Percentiles rank a stretch among this genome's conserved stretches.
phyloP scores from a whole-genome alignment of 163 green algal species.

The Volvox carteri region DNA sequence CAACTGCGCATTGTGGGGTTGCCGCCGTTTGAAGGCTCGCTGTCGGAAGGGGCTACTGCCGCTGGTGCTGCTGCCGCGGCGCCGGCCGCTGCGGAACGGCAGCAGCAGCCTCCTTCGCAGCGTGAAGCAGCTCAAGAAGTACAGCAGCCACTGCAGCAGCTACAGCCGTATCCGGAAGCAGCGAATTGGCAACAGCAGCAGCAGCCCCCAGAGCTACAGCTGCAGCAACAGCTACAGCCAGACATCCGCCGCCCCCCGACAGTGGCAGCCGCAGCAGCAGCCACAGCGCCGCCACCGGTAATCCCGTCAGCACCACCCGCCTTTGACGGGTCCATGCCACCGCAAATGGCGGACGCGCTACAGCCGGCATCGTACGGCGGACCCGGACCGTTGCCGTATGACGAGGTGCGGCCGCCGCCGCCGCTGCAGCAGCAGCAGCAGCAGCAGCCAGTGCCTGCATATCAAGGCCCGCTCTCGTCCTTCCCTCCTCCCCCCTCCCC shows the following conservation, averaged over 20 bases:
- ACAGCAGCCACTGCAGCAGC: slow-evolving; percentile 33
- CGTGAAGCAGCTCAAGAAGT: background rate
- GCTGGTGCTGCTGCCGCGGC: background rate
- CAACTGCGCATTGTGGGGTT: slow-evolving; percentile 6
- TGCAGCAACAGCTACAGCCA: background rate
- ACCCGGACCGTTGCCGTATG: background rate
- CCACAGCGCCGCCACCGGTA: background rate
- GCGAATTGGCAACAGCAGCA: slow-evolving; percentile 34
- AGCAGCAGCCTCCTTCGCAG: slow-evolving; percentile 18
- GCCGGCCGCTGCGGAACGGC: slow-evolving; percentile 6
- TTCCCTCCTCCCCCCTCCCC: background rate
- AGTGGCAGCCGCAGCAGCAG: slow-evolving; percentile 23
- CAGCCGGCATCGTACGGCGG: background rate
- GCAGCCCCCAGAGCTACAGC: slow-evolving; percentile 18
- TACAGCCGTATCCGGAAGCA: background rate
- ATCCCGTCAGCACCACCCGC: background rate
- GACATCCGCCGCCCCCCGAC: slow-evolving; percentile 15
- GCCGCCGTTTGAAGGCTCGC: slow-evolving; percentile 26
- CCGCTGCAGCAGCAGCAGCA: background rate
- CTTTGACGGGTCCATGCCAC: background rate
- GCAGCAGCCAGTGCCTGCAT: no score
- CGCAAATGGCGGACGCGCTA: background rate
- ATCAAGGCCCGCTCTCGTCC: background rate
- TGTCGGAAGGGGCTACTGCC: background rate
- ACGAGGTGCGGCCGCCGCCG: background rate